Conservation (phyloP, 108 stramenopile genomes). For the Skeletonema marinoi region DNA sequence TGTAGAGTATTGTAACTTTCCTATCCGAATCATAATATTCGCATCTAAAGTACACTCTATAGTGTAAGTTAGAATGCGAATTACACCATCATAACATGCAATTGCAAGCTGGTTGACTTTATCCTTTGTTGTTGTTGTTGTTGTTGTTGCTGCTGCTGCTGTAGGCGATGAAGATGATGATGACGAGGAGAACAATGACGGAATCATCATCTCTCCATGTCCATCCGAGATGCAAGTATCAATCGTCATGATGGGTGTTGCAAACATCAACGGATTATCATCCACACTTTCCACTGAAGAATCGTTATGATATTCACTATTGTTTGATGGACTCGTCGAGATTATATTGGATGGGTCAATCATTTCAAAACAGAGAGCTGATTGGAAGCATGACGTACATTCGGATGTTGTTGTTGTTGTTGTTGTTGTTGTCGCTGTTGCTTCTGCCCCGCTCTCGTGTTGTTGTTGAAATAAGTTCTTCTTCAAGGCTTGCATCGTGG, state of each 20-base stretch:
- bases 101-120: conserved; percentile 24
- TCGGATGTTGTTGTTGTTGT: neutral
- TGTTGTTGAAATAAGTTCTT: neutral
- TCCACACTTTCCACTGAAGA: neutral
- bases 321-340: neutral
- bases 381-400: neutral
- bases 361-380: neutral
- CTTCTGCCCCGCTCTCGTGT: neutral
- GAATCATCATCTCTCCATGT: neutral
- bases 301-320: neutral
- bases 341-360: neutral
- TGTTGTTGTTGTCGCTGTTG: neutral
- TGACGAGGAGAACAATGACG: neutral
- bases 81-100: conserved; percentile 41
- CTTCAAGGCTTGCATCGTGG: conserved; percentile 10
- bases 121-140: neutral
- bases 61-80: conserved; percentile 31
- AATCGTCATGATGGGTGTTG: conserved; percentile 36
- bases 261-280: conserved; percentile 29
- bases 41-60: neutral
- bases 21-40: neutral
- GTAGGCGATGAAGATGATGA: neutral
- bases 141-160: too few relatives aligned
- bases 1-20: conserved; percentile 14
- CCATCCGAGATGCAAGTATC: conserved; percentile 17